Evolutionary conservation across 2,329 filamentous ascomycete species (phyloP).

Genomic region (Fonsecaea monophora): DNA sequence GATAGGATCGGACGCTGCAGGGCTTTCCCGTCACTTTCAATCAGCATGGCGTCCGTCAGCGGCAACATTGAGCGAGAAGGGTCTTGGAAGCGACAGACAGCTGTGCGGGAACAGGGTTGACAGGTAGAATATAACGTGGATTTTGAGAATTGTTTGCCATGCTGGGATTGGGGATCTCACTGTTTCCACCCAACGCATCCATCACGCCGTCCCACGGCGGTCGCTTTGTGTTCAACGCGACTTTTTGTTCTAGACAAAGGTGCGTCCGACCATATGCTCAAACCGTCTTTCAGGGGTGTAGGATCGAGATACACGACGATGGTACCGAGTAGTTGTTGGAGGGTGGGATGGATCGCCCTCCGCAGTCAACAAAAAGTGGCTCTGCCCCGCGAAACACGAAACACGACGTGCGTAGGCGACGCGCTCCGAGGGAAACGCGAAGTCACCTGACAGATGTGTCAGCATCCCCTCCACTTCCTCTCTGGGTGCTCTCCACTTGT

Average conservation of each 20-base stretch:
- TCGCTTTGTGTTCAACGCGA: background rate
- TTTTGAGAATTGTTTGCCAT: too few relatives aligned
- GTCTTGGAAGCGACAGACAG: background rate
- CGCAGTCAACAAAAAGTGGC: background rate
- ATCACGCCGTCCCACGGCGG: background rate
- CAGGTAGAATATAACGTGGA: background rate
- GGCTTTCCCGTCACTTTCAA: slow-evolving; percentile 21
- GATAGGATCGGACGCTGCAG: slow-evolving; percentile 31
- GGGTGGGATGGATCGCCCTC: background rate
- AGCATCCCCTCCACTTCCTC: background rate
- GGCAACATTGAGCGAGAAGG: background rate
- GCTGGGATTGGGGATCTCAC: slow-evolving; percentile 9
- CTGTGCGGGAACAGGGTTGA: background rate
- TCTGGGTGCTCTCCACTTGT: background rate
- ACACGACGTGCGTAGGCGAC: background rate
- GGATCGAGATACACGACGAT: background rate
- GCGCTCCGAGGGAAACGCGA: background rate
- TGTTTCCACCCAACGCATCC: slow-evolving; percentile 5
- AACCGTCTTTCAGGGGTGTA: background rate
- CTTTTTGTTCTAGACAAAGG: background rate
- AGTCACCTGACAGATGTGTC: slow-evolving; percentile 3
- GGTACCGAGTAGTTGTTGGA: background rate
- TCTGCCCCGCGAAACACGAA: background rate
- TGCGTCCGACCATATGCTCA: background rate
- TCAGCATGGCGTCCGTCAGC: slow-evolving; percentile 18